These are phyloP conservation scores for Fusarium nisikadoi DNA, from an alignment of 2,329 filamentous ascomycete species.

Conservation along the genomic window DNA sequence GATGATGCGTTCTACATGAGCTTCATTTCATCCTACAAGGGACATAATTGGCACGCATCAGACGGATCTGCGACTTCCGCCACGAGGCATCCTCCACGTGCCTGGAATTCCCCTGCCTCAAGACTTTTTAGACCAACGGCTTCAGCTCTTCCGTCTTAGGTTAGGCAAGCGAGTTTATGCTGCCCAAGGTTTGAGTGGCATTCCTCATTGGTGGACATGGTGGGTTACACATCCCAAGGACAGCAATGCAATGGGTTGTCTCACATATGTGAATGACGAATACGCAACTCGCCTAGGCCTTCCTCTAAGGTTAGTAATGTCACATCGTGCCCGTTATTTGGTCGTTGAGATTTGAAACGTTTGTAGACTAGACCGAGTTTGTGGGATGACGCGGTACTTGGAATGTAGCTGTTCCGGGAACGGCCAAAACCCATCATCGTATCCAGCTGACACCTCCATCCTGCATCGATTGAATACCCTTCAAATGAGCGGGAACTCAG, in stretches of 20 bases:
- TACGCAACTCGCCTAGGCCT: neutral
- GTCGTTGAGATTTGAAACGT: neutral
- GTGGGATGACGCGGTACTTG: neutral
- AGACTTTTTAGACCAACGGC: constrained; percentile 3
- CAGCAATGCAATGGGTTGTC: neutral
- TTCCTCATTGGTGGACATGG: constrained; percentile 4
- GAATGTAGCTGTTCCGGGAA: constrained; percentile 11
- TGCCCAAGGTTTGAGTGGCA: constrained; percentile 6
- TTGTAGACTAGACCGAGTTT: neutral
- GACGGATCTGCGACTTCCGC: neutral
- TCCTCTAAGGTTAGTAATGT: neutral
- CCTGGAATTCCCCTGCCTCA: constrained; percentile 24
- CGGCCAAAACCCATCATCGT: neutral
- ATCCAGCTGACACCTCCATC: neutral
- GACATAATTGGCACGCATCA: neutral
- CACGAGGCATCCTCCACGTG: constrained; percentile 4
- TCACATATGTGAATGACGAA: constrained; percentile 21
- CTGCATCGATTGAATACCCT: neutral
- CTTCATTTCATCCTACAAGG: neutral
- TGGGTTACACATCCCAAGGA: neutral
- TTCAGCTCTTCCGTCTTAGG: neutral
- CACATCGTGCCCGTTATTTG: neutral
- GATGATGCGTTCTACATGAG: neutral
- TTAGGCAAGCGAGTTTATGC: neutral
- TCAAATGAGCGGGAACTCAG: neutral